Evolutionary conservation across 768 basidiomycete genomes (phyloP).

Genomic region (Boletellus sp.): DNA sequence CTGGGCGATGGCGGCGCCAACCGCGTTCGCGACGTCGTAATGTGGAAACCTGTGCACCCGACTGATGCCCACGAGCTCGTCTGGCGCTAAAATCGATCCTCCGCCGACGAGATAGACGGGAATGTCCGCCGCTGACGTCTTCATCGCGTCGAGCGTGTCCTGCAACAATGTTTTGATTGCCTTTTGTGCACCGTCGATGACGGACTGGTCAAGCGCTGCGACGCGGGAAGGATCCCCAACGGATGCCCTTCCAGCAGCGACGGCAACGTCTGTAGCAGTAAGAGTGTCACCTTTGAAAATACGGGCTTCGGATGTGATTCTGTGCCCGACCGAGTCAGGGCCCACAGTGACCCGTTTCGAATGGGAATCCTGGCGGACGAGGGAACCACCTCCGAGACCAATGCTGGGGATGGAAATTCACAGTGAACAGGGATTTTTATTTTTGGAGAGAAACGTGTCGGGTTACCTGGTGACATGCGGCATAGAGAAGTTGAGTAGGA

Average conservation of each 20-base stretch:
- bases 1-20: slow-evolving; percentile 50
- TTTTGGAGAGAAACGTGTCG: neutral
- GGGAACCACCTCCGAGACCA: slow-evolving; percentile 63
- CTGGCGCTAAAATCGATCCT: slow-evolving; percentile 57
- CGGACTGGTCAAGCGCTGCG: slow-evolving; percentile 19
- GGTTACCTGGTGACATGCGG: slow-evolving; percentile 45
- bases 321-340: slow-evolving; percentile 63
- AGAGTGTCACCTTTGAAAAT: slow-evolving; percentile 55
- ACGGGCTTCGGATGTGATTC: slow-evolving; percentile 43
- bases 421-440: neutral
- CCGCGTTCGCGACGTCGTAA: slow-evolving; percentile 58
- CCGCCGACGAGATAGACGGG: slow-evolving; percentile 65
- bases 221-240: slow-evolving; percentile 28
- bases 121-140: slow-evolving; percentile 55
- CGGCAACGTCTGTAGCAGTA: slow-evolving; percentile 61
- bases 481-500: slow-evolving; percentile 59
- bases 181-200: slow-evolving; percentile 35
- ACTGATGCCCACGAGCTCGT: slow-evolving; percentile 47
- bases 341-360: slow-evolving; percentile 48
- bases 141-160: slow-evolving; percentile 57
- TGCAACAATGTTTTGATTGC: slow-evolving; percentile 44
- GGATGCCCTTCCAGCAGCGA: slow-evolving; percentile 36
- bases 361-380: slow-evolving; percentile 36
- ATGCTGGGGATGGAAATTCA: slow-evolving; percentile 35
- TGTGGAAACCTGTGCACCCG: slow-evolving; percentile 47